phyloP scores from a whole-genome alignment of 257 asterid species.

The Solanum medicagineum region DNA sequence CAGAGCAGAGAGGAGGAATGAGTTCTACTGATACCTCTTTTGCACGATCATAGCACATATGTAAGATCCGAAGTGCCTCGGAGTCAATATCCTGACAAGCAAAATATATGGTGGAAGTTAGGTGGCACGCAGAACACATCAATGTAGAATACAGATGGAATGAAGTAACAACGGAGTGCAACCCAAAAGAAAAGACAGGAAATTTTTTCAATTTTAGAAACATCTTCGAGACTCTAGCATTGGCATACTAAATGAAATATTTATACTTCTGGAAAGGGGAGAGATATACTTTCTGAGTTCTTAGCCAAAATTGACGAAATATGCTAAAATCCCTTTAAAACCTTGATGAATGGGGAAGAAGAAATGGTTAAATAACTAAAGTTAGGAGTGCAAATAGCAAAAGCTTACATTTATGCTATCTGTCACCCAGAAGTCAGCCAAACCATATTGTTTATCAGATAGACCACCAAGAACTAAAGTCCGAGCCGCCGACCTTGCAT shows the following conservation, averaged over 20 bases:
- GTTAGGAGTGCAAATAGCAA: not conserved
- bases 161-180: not conserved
- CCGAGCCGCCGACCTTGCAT: slow-evolving; percentile 92
- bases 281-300: not conserved
- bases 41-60: slow-evolving; percentile 64
- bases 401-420: slow-evolving; percentile 53
- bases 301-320: no score
- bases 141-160: not conserved
- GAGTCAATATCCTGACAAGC: slow-evolving; percentile 58
- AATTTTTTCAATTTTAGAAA: not conserved
- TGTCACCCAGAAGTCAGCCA: slow-evolving; percentile 75
- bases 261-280: not conserved
- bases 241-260: not conserved
- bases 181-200: not conserved
- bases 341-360: not conserved
- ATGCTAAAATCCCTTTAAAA: not conserved
- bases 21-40: slow-evolving; percentile 40
- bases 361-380: not conserved
- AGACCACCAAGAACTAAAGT: slow-evolving; percentile 79
- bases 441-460: slow-evolving; percentile 62
- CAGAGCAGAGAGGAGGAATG: not conserved
- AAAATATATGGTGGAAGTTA: not conserved
- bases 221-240: not conserved
- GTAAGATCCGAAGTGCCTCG: slow-evolving; percentile 57
- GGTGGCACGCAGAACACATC: not conserved